Evolutionary conservation across 2,329 filamentous ascomycete genomes (phyloP), one percentile per base, ranked within the genome.

Genomic region (Harringtonia lauricola): DNA sequence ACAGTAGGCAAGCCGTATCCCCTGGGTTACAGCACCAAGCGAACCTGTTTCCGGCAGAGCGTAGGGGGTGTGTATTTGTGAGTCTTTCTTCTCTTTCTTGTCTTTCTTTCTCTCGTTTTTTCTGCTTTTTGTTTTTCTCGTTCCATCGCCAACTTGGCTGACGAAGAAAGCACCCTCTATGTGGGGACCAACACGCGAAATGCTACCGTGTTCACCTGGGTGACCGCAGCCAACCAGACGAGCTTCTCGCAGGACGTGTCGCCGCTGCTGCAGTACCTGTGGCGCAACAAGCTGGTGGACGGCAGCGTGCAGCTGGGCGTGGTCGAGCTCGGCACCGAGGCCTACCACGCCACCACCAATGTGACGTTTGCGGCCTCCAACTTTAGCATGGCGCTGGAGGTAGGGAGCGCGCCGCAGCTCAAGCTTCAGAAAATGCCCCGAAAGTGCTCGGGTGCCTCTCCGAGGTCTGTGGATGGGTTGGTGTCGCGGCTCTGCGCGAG

Each of bases 191-290:
- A 45, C 18, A 15, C 22, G 18, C 18, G 19, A 17, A 19, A 29
- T 10, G 30, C 33, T 3, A 18, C 31, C 13, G 43, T 45, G 8
- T 45, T 37, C n/a, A 31, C 43, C 9, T 45, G 43, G 43, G 15
- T 41, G 17, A n/a, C 43, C 7, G n/a, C 26, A n/a, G 10, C 14
- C n/a, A 37, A 41, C 28, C 24, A 26, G 12, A 41, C 38, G 3
- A 18, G n/a, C 10, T 45, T 45, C 15, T 21, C 24, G 8, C 18
- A 41, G 15, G 43, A 45, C 4, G 17, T 45, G 7, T 45, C 43
- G 26, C 43, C 43, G 12, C n/a, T 45, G n/a, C 13, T 45, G 38
- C 43, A 45, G 19, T 45, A 45, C 14, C 39, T 45, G 2, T 45
- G 43, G 43, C 43, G 43, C 10, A 24, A 45, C 21, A n/a, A 15